Evolutionary conservation across 108 stramenopile species (phyloP).

Genomic region (Cyclotella choctawhatcheeana): DNA sequence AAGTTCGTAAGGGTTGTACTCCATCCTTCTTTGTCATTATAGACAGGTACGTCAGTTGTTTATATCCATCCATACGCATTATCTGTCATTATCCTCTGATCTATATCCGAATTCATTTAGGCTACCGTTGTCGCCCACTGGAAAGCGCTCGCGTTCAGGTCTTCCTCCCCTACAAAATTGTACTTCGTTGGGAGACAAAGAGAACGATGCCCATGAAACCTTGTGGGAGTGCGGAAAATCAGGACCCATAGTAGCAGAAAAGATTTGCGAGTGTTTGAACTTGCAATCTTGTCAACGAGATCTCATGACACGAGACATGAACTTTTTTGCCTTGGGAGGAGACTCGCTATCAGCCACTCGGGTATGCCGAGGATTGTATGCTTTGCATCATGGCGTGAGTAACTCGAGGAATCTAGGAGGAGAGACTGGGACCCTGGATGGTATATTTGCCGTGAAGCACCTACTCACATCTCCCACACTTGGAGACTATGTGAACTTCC

Average conservation of each 20-base stretch:
- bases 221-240: conserved; percentile 54
- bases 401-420: conserved; percentile 81
- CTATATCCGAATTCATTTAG: too few relatives aligned
- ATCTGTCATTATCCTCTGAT: too few relatives aligned
- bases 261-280: conserved; percentile 73
- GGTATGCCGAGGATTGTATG: conserved; percentile 73
- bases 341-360: conserved; percentile 86
- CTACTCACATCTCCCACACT: conserved; percentile 62
- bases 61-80: too few relatives aligned
- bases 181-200: conserved; percentile 23
- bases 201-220: conserved; percentile 13
- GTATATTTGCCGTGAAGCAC: conserved; percentile 62
- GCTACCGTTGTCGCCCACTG: conserved; percentile 81
- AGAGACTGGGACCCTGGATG: conserved; percentile 61
- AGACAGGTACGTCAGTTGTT: too few relatives aligned
- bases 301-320: conserved; percentile 60
- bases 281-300: conserved; percentile 64
- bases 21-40: conserved; percentile 73
- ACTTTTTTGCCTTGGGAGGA: conserved; percentile 82
- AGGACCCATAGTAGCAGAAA: conserved; percentile 62
- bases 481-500: conserved; percentile 77
- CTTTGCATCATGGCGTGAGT: conserved; percentile 61
- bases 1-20: conserved; percentile 63
- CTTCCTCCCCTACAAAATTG: conserved; percentile 55
- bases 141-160: conserved; percentile 64